Conservation (phyloP, 2,329 filamentous ascomycete genomes). For the Daldinia eschscholtzii region DNA sequence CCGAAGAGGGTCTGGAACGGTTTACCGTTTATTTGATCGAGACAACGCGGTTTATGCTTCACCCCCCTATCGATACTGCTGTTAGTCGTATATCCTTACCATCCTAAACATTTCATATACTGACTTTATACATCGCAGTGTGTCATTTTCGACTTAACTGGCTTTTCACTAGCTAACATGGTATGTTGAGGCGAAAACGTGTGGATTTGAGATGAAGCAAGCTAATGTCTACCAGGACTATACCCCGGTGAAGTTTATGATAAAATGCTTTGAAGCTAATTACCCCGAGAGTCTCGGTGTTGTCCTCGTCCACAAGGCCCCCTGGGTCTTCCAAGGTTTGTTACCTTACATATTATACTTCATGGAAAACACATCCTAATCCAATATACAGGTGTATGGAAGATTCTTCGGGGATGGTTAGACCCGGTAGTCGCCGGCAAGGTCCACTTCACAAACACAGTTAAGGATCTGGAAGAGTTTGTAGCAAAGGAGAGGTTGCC, state of each 20-base stretch:
- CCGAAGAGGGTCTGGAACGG: slow-evolving; percentile 82
- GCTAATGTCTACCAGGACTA: slow-evolving; percentile 74
- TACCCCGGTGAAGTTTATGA: slow-evolving; percentile 97
- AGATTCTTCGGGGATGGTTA: slow-evolving; percentile 93
- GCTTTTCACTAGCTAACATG: slow-evolving; percentile 96
- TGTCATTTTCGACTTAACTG: slow-evolving; percentile 95
- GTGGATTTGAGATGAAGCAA: neutral
- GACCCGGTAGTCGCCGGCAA: slow-evolving; percentile 96
- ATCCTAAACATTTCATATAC: slow-evolving; percentile 27
- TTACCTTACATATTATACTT: slow-evolving; percentile 38
- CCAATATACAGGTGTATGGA: slow-evolving; percentile 82
- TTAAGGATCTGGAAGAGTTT: slow-evolving; percentile 82
- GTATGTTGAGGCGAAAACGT: slow-evolving; percentile 56
- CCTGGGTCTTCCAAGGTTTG: slow-evolving; percentile 94
- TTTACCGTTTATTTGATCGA: slow-evolving; percentile 97
- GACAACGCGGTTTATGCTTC: slow-evolving; percentile 86
- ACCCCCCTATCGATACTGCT: slow-evolving; percentile 87
- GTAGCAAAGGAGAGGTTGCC: slow-evolving; percentile 78
- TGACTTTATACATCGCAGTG: slow-evolving; percentile 66
- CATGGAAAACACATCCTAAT: slow-evolving; percentile 50
- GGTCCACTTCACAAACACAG: slow-evolving; percentile 89
- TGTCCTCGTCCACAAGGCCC: slow-evolving; percentile 93
- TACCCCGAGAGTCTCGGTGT: slow-evolving; percentile 93
- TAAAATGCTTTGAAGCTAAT: slow-evolving; percentile 98
- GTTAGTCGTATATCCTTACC: slow-evolving; percentile 68